phyloP scores from a whole-genome alignment of 2,329 filamentous ascomycete species.

The Colletotrichum sp. region DNA sequence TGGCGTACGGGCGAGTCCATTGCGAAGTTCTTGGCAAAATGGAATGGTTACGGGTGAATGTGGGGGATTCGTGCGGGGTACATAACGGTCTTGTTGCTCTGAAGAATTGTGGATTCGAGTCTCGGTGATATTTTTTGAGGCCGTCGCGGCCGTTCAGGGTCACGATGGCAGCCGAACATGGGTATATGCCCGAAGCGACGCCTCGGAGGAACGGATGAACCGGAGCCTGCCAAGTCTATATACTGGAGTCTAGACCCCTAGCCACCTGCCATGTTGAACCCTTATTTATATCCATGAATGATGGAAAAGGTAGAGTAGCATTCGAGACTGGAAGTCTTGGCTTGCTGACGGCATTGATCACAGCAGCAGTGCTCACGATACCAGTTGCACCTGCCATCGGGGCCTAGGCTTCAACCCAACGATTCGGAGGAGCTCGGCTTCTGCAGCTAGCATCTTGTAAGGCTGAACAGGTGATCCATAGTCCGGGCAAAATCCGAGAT shows the following conservation, averaged over 20 bases:
- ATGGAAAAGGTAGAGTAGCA: not conserved
- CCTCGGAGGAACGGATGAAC: not conserved
- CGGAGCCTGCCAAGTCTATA: not conserved
- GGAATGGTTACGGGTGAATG: not conserved
- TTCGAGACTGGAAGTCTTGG: not conserved
- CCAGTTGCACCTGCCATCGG: not conserved
- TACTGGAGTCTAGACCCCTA: not conserved
- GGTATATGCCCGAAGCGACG: not conserved
- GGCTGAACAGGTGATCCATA: not conserved
- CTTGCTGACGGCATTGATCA: not conserved
- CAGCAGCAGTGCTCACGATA: not conserved
- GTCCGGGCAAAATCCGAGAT: not conserved
- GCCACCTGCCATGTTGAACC: not conserved
- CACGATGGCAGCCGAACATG: not conserved
- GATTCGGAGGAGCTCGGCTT: not conserved
- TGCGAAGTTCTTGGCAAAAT: not conserved
- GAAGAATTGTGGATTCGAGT: not conserved
- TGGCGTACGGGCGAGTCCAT: not conserved
- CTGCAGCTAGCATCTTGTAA: not conserved
- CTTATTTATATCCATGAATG: not conserved
- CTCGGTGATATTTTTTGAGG: not conserved
- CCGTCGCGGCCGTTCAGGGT: not conserved
- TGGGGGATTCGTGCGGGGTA: slow-evolving; percentile 10
- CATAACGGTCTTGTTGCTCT: not conserved
- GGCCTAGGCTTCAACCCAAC: not conserved